Evolutionary conservation across 1,284 basidiomycete species (phyloP).

Genomic region (Trichosporon faecale): DNA sequence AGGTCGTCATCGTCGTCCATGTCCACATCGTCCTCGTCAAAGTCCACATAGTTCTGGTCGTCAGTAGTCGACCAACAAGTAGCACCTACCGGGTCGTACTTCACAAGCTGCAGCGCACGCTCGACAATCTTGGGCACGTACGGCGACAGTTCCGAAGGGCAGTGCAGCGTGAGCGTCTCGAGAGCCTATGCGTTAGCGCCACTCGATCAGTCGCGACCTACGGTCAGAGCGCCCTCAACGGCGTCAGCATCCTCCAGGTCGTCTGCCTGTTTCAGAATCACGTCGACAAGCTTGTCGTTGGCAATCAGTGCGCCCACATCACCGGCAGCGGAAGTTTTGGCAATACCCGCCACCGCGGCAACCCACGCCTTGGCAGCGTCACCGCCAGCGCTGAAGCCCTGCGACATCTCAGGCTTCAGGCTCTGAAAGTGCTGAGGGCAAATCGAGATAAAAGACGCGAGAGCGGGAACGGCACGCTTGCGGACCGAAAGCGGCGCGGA

Average conservation of each 20-base stretch:
- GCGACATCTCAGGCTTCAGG: slow-evolving; percentile 32
- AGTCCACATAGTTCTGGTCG: slow-evolving; percentile 73
- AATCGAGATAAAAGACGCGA: slow-evolving; percentile 52
- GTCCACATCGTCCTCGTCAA: slow-evolving; percentile 65
- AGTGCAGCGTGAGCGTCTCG: slow-evolving; percentile 76
- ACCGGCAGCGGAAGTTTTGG: slow-evolving; percentile 33
- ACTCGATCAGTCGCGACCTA: slow-evolving; percentile 15
- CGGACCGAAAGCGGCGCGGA: slow-evolving; percentile 77
- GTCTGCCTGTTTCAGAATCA: slow-evolving; percentile 33
- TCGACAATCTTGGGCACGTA: slow-evolving; percentile 69
- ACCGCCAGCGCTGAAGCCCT: slow-evolving; percentile 29
- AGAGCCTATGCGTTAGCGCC: slow-evolving; percentile 60
- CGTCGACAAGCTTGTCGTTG: slow-evolving; percentile 33
- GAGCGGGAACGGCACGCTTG: slow-evolving; percentile 80
- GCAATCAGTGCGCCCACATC: slow-evolving; percentile 35
- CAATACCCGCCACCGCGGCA: slow-evolving; percentile 36
- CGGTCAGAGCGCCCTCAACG: slow-evolving; percentile 43
- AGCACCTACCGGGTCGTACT: slow-evolving; percentile 76
- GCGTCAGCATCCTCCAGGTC: slow-evolving; percentile 43
- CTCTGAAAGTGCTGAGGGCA: slow-evolving; percentile 34
- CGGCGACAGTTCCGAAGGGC: slow-evolving; percentile 73
- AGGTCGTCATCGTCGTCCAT: slow-evolving; percentile 47
- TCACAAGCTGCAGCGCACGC: slow-evolving; percentile 71
- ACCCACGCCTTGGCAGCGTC: slow-evolving; percentile 39
- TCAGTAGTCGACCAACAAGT: not conserved